A percentile compares a stretch with the other conserved stretches of the same genome.
phyloP scores from a whole-genome alignment of 257 asterid species.

The Asclepias syriaca region DNA sequence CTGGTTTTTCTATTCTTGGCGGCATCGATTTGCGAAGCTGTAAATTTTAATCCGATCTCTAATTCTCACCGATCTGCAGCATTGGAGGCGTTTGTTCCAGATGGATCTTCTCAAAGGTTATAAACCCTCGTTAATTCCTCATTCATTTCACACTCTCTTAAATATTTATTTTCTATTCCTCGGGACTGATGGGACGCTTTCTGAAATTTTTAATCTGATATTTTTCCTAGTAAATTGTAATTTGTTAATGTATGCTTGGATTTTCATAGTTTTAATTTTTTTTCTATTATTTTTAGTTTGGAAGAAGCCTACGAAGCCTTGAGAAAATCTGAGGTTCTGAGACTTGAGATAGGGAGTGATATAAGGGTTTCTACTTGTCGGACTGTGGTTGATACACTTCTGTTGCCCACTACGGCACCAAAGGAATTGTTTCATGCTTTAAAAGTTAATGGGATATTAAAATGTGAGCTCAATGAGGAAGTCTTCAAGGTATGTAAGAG shows the following conservation, averaged over 20 bases:
- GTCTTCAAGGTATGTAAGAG: slow-evolving; percentile 44
- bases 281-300: slow-evolving; percentile 39
- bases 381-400: slow-evolving; percentile 49
- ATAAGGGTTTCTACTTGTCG: slow-evolving; percentile 49
- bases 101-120: slow-evolving; percentile 71
- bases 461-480: slow-evolving; percentile 57
- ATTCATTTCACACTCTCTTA: background rate
- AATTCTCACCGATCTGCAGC: slow-evolving; percentile 91
- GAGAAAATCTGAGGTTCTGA: slow-evolving; percentile 77
- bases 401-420: slow-evolving; percentile 48
- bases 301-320: slow-evolving; percentile 82
- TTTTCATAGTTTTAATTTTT: background rate
- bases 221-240: background rate
- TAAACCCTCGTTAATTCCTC: slow-evolving; percentile 39
- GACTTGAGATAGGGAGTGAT: slow-evolving; percentile 52
- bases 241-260: background rate
- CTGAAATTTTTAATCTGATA: background rate
- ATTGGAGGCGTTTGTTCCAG: slow-evolving; percentile 50
- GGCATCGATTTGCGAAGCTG: slow-evolving; percentile 56
- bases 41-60: slow-evolving; percentile 61
- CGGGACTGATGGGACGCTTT: background rate
- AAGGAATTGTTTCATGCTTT: slow-evolving; percentile 70
- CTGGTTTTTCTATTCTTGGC: slow-evolving; percentile 41
- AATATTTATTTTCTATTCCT: no score
- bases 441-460: slow-evolving; percentile 57